These are phyloP conservation scores for Sporothrix humicola DNA, from an alignment of 2,329 filamentous ascomycete species.

Conservation along the genomic window DNA sequence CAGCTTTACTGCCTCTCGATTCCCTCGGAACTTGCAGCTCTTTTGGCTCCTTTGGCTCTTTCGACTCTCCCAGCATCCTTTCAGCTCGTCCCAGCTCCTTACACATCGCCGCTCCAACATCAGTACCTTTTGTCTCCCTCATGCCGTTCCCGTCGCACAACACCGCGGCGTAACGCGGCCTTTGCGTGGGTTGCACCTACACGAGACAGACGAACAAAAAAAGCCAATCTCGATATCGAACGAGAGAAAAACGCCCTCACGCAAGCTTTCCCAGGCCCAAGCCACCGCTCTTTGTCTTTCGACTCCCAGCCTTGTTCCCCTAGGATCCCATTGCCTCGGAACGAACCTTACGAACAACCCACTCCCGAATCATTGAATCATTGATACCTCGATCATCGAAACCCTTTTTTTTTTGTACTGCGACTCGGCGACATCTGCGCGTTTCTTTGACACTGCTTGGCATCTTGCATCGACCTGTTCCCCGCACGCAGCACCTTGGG, in stretches of 20 bases:
- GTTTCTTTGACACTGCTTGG: slow-evolving; percentile 4
- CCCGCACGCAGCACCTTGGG: slow-evolving; percentile 16
- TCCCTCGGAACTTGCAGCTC: not conserved
- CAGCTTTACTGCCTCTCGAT: not conserved
- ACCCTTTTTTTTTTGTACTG: slow-evolving; percentile 17
- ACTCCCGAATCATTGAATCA: no score
- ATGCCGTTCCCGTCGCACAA: slow-evolving; percentile 37
- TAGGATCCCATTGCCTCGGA: slow-evolving; percentile 8
- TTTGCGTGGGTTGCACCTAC: slow-evolving; percentile 31
- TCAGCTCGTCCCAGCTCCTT: not conserved
- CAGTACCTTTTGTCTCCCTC: slow-evolving; percentile 19
- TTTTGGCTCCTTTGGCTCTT: no score
- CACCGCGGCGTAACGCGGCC: slow-evolving; percentile 36
- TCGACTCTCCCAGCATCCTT: no score
- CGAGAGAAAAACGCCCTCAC: slow-evolving; percentile 20
- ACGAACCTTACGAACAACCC: not conserved
- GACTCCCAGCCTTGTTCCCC: not conserved
- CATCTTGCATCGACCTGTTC: slow-evolving; percentile 2
- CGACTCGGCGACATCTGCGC: not conserved
- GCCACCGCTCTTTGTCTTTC: not conserved
- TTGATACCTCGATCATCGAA: not conserved
- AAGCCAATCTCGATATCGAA: not conserved
- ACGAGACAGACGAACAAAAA: slow-evolving; percentile 1
- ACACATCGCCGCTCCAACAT: slow-evolving; percentile 3
- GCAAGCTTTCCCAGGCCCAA: slow-evolving; percentile 1